phyloP scores from a whole-genome alignment of 2,329 filamentous ascomycete species.

The Huntiella savannae region DNA sequence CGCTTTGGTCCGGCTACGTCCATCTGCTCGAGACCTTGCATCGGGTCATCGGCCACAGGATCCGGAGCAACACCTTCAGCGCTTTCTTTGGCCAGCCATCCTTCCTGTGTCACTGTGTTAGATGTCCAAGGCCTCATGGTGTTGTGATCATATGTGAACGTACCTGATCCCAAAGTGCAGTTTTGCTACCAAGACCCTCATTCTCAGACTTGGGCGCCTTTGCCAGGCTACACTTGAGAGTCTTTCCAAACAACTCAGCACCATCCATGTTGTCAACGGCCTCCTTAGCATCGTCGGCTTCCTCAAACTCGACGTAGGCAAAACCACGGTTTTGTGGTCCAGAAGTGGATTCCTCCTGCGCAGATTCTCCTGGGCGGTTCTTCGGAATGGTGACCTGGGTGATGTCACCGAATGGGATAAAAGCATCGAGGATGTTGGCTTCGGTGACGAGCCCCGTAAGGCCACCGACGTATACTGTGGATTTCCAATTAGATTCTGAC shows the following conservation, averaged over 20 bases:
- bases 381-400: conserved; percentile 80
- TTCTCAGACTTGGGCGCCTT: conserved; percentile 80
- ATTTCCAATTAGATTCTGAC: conserved; percentile 74
- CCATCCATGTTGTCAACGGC: conserved; percentile 99
- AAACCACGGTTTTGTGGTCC: conserved; percentile 74
- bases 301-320: conserved; percentile 89
- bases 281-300: conserved; percentile 69
- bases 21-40: conserved; percentile 85
- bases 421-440: conserved; percentile 67
- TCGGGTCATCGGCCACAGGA: conserved; percentile 60
- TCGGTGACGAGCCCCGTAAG: conserved; percentile 61
- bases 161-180: conserved; percentile 94
- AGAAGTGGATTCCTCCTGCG: conserved; percentile 19
- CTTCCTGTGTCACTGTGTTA: conserved; percentile 42
- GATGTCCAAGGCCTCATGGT: neutral
- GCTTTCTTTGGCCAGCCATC: conserved; percentile 77
- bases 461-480: conserved; percentile 82
- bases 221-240: conserved; percentile 79
- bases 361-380: conserved; percentile 45
- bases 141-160: conserved; percentile 2
- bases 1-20: conserved; percentile 86
- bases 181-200: conserved; percentile 80
- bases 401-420: conserved; percentile 93
- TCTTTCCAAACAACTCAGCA: conserved; percentile 78
- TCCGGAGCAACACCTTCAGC: conserved; percentile 38